Evolutionary conservation across 139 green algal genomes (phyloP), one percentile per base, ranked within the genome.

Genomic region (Tetradesmus lagerheimii): DNA sequence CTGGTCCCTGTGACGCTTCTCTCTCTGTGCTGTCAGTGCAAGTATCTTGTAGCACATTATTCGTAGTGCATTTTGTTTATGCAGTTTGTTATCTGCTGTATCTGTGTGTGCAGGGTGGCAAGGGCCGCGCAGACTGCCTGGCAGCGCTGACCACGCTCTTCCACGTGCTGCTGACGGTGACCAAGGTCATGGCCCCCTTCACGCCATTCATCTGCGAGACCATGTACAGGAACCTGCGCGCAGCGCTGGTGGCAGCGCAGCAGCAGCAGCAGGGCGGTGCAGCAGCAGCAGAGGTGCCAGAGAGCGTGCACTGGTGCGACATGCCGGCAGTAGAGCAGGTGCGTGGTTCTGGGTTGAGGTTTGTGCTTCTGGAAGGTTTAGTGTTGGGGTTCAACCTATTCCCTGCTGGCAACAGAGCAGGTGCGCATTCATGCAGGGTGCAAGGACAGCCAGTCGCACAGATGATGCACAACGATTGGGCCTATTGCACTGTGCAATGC

Each of bases 151-250:
- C 94, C 0, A 95, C 92, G 41, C 94, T 99, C 25, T 98, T 95
- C 90, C 81, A 97, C 88, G 97, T 99, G 45, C 94, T 99, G 85
- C 90, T 99, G 45, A 96, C 92, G 12, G 86, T 99, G 31, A 98
- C 95, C 95, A 98, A 98, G 93, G 93, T 97, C 45, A 99, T 99
- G 98, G 93, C 98, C 12, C 98, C 98, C 85, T 99, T 99, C 94
- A 99, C 98, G 1, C 98, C 98, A 62, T 99, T 99, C 96, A 97
- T 99, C 80, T 97, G 94, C n/a, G 98, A 99, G 94, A 80, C 91
- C n/a, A 98, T 99, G 96, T 99, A 99, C 95, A 96, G 97, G 87
- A 99, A 99, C 92, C 95, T 99, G 83, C 89, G 93, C 47, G 80
- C 91, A 4, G 92, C 84, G 1, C 87, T 98, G 83, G 94, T 95